Conservation (phyloP, 1,139 yeast species). For the Trichomonascaceae sp. region DNA sequence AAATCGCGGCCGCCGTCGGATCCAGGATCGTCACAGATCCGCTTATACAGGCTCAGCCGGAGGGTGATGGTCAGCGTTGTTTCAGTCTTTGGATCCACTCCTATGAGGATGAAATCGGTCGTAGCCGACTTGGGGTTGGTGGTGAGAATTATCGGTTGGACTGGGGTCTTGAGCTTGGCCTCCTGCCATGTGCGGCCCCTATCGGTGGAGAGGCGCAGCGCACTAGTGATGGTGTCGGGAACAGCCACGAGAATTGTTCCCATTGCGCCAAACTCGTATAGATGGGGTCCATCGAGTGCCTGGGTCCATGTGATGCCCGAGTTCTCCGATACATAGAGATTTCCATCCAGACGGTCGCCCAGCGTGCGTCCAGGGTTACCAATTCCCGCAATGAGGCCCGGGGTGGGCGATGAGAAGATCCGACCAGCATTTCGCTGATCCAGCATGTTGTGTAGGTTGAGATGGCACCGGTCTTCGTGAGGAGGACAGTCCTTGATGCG, state of each 20-base stretch:
- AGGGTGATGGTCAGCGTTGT: slow-evolving; percentile 42
- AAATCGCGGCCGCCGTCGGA: slow-evolving; percentile 45
- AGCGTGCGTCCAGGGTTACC: slow-evolving; percentile 25
- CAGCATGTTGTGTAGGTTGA: slow-evolving; percentile 40
- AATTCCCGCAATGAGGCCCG: slow-evolving; percentile 51
- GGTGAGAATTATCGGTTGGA: slow-evolving; percentile 36
- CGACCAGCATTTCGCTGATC: slow-evolving; percentile 45
- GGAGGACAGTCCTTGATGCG: slow-evolving; percentile 29
- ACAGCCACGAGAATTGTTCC: slow-evolving; percentile 66
- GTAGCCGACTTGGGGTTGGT: slow-evolving; percentile 72
- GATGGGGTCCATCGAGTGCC: slow-evolving; percentile 41
- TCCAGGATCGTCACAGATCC: slow-evolving; percentile 19
- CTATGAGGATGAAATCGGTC: slow-evolving; percentile 43
- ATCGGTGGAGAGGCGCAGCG: slow-evolving; percentile 47
- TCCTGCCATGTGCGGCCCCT: slow-evolving; percentile 60
- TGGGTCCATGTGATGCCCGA: slow-evolving; percentile 65
- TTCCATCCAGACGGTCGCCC: slow-evolving; percentile 17
- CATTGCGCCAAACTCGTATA: slow-evolving; percentile 61
- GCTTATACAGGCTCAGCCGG: slow-evolving; percentile 29
- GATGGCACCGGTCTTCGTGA: slow-evolving; percentile 36
- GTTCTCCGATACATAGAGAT: slow-evolving; percentile 52
- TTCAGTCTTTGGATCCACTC: slow-evolving; percentile 24
- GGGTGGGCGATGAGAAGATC: slow-evolving; percentile 51
- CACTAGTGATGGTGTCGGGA: slow-evolving; percentile 25
- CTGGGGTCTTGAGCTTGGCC: slow-evolving; percentile 34